Base-by-base conservation (phyloP, 2,329 filamentous ascomycete species). In the Dothiorella sarmentorum region DNA sequence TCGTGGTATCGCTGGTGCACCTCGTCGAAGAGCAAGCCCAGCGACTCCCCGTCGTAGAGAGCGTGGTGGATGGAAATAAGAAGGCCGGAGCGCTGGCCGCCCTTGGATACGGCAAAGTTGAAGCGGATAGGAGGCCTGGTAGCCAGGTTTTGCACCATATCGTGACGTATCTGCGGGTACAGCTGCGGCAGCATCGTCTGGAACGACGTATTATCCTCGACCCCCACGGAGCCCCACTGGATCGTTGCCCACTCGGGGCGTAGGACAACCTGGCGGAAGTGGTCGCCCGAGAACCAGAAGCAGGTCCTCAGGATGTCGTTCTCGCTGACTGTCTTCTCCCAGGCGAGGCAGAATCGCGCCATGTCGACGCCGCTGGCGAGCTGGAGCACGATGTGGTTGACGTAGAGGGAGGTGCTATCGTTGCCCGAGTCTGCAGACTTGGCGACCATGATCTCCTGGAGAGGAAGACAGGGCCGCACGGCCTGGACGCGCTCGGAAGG, bases 201-300 rank as follows among this genome's bases (percentile, higher is more conserved):
- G 26, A 27, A 24, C 55, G 4, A 7, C 26, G 31, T 61, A 63
- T 20, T 27, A 18, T 58, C 31, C n/a, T 59, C 47, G 10, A 49
- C 58, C 20, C 62, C 61, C n/a, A 58, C 58, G 20, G 67, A 64
- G 4, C 62, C 63, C 67, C 67, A 71, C 4, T 38, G 56, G 13
- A 68, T 49, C 7, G 49, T 7, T 26, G 56, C 42, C 1, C 59
- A 53, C 5, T 64, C 60, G 2, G 60, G 31, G 2, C 60, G 42
- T n/a, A 76, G 52, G 0, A 77, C 64, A 40, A 70, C 66, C 17
- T 71, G 63, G 6, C 52, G 61, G 7, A 71, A 66, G 61, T 59
- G 27, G 38, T 55, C 49, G n/a, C 47, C 45, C 7, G 29, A 72
- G 64, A 7, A 58, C 66, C 89, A 74, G 66, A 97, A 96, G 0